Percentiles rank a stretch among this genome's conserved stretches.
These are phyloP conservation scores for Lathyrus oleraceus DNA, from an alignment of 306 rosid genomes.

Conservation along the genomic window DNA sequence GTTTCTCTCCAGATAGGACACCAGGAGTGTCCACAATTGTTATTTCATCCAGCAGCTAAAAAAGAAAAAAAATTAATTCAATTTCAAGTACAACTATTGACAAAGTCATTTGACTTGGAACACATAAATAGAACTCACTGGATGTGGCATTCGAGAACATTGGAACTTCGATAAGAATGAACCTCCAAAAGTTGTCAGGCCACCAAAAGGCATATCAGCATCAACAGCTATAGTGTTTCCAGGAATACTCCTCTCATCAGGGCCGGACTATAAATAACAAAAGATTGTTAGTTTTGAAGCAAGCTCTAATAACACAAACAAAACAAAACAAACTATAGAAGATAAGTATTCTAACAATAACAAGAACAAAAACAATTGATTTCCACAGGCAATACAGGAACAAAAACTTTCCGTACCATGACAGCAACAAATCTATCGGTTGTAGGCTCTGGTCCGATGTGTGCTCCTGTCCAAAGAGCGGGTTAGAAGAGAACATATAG, in stretches of 20 bases:
- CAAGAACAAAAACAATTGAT: not conserved
- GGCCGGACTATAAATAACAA: slow-evolving; percentile 67
- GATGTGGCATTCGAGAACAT: slow-evolving; percentile 96
- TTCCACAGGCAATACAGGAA: not conserved
- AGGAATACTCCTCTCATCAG: slow-evolving; percentile 94
- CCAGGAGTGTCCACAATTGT: slow-evolving; percentile 96
- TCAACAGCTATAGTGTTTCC: slow-evolving; percentile 93
- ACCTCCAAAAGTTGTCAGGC: slow-evolving; percentile 82
- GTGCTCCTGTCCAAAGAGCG: slow-evolving; percentile 65
- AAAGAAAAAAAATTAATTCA: slow-evolving; percentile 22
- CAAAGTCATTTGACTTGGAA: not conserved
- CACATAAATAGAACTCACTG: slow-evolving; percentile 58
- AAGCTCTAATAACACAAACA: not conserved
- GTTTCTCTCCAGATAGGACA: slow-evolving; percentile 95
- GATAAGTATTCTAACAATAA: not conserved
- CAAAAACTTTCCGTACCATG: slow-evolving; percentile 57
- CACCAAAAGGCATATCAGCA: slow-evolving; percentile 92
- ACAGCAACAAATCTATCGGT: slow-evolving; percentile 95
- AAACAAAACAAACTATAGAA: not conserved
- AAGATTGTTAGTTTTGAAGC: slow-evolving; percentile 9
- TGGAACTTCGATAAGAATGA: slow-evolving; percentile 87
- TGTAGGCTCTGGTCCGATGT: slow-evolving; percentile 98
- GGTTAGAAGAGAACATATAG: not conserved
- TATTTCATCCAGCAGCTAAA: slow-evolving; percentile 74
- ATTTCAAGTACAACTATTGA: slow-evolving; percentile 13